Evolutionary conservation across 176 grass and related monocot species (phyloP).

Genomic region (Cenchrus purpureus): DNA sequence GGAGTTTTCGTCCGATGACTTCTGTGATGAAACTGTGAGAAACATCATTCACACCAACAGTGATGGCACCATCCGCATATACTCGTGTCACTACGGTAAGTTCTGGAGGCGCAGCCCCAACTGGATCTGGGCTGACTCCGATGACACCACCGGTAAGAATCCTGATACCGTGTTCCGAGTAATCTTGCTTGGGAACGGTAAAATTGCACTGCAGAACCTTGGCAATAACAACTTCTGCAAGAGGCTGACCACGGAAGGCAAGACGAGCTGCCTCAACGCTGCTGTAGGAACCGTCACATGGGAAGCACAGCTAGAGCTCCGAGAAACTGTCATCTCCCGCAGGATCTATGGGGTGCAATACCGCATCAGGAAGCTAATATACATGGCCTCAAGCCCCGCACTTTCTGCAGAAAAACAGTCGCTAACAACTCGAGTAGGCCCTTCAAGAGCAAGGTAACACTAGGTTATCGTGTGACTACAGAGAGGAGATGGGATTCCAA

Average conservation of each 20-base stretch:
- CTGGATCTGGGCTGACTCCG: background rate
- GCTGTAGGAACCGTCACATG: background rate
- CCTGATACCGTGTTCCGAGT: background rate
- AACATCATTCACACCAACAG: background rate
- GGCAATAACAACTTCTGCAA: background rate
- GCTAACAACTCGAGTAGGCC: background rate
- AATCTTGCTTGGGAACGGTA: background rate
- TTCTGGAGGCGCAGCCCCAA: background rate
- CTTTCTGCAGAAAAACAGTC: background rate
- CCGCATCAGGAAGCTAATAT: background rate
- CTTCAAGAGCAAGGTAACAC: too few species aligned
- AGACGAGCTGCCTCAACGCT: background rate
- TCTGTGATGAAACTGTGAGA: background rate
- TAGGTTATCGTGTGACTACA: background rate
- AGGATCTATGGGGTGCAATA: background rate
- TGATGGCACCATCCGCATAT: constrained; percentile 7
- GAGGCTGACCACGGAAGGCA: background rate
- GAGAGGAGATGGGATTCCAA: background rate
- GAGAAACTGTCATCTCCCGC: background rate
- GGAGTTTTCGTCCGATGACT: background rate
- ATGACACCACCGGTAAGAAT: background rate
- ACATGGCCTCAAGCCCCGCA: background rate
- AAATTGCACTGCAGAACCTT: background rate
- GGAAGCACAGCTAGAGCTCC: background rate
- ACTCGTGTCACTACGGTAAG: background rate